phyloP scores from a whole-genome alignment of 805 yeast genomes.

The Zygosaccharomyces bailii region DNA sequence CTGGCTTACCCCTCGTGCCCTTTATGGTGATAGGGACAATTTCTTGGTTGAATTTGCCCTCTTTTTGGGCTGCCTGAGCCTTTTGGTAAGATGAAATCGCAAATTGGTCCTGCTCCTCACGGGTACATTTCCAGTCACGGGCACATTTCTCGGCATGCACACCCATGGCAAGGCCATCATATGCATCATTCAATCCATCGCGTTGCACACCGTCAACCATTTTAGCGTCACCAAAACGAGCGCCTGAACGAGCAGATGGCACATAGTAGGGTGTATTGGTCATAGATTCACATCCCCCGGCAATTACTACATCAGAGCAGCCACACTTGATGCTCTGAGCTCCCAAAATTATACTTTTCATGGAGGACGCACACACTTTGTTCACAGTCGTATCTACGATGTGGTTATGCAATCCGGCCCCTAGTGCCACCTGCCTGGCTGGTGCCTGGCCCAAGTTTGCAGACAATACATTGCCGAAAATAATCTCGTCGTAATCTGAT shows the following conservation, averaged over 20 bases:
- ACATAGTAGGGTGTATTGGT: conserved; percentile 90
- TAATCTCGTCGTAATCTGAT: conserved; percentile 78
- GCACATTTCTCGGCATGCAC: conserved; percentile 97
- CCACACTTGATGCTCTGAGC: conserved; percentile 90
- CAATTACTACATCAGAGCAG: conserved; percentile 85
- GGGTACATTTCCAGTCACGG: conserved; percentile 64
- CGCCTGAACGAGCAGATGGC: conserved; percentile 81
- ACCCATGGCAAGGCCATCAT: conserved; percentile 89
- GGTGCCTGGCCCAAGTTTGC: conserved; percentile 97
- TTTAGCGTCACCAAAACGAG: conserved; percentile 79
- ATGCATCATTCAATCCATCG: conserved; percentile 93
- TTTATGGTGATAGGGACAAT: conserved; percentile 84
- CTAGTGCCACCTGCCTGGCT: conserved; percentile 94
- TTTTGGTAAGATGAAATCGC: conserved; percentile 83
- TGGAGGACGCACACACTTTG: conserved; percentile 96
- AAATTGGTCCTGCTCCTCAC: conserved; percentile 86
- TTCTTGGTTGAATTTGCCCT: conserved; percentile 79
- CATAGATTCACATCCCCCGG: conserved; percentile 99
- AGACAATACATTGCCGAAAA: conserved; percentile 88
- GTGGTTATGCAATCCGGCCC: conserved; percentile 77
- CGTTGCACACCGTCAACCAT: conserved; percentile 85
- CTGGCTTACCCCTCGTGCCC: conserved; percentile 91
- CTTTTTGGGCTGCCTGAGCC: conserved; percentile 75
- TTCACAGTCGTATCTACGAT: conserved; percentile 88
- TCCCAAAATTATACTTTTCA: conserved; percentile 86